Evolutionary conservation across 2,329 filamentous ascomycete species (phyloP), one percentile per base, ranked within the genome.

Genomic region (Thelonectria olida): DNA sequence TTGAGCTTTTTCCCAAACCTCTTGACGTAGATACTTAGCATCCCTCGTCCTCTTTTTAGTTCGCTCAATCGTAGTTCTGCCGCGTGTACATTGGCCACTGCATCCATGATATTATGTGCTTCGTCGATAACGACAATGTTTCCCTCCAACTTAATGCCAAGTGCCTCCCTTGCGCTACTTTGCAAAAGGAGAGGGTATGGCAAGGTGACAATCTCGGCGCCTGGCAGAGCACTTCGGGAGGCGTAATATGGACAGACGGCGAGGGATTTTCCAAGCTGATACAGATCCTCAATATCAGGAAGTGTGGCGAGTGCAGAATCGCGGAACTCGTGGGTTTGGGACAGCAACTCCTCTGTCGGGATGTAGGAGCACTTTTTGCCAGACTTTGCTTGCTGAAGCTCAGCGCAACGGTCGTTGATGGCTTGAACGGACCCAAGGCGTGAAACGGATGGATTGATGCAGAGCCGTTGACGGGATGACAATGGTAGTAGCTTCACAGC

Each of bases 101-200:
- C 93, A 75, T 97, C 94, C 90, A 97, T 97, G 53, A 99, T 86
- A 73, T 99, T 99, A 75, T 99, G 96, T 0, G 96, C 96, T 80
- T 99, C 96, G 68, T 99, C 96, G 48, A 99, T 92, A 23, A 99
- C 91, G n/a, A 99, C 89, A 0, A 99, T 84, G 72, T 97, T 96
- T 5, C 89, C 88, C 69, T 96, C 93, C 8, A 99, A 78, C 22
- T 91, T 95, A 42, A 99, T 88, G 0, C 91, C 90, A 0, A 99
- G 83, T 0, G 96, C 93, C 62, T 98, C 94, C 49, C 96, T 85
- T 0, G 96, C 94, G 4, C 89, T 92, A 70, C 90, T 92, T 72
- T 98, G 96, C 3, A 99, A 81, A 0, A 99, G 83, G 7, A 99
- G 78, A 2, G 95, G 95, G 73, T 99, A 99, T 0, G 96, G 96